A percentile compares a stretch with the other conserved stretches of the same genome.
These are phyloP conservation scores for Raphanus raphanistrum DNA, from an alignment of 345 rosid genomes.

Conservation along the genomic window DNA sequence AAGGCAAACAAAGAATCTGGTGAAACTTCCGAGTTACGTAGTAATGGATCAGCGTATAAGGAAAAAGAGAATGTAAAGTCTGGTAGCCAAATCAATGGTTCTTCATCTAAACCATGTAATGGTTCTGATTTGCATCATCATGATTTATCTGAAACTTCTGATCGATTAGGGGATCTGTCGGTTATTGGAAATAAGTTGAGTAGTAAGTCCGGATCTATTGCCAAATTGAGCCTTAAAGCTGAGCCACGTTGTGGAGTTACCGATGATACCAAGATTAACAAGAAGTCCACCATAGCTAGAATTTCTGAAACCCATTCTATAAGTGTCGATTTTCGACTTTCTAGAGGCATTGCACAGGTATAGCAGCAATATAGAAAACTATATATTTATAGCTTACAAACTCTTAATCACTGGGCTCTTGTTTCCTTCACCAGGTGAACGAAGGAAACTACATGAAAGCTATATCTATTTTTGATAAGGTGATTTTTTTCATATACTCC, in stretches of 20 bases:
- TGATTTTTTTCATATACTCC: conserved; percentile 29
- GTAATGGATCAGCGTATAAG: conserved; percentile 40
- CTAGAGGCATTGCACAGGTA: conserved; percentile 98
- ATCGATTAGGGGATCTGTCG: conserved; percentile 44
- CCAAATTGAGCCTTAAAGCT: conserved; percentile 44
- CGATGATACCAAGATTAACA: conserved; percentile 54
- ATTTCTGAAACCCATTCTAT: conserved; percentile 73
- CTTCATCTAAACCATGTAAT: conserved; percentile 36
- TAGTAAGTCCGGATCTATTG: conserved; percentile 44
- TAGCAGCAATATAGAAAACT: neutral
- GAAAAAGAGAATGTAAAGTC: conserved; percentile 41
- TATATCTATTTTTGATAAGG: conserved; percentile 89
- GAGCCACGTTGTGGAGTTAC: conserved; percentile 41
- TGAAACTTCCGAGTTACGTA: conserved; percentile 34
- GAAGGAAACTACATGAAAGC: conserved; percentile 91
- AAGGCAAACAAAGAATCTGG: conserved; percentile 33
- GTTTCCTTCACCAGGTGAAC: conserved; percentile 67
- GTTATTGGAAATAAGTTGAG: conserved; percentile 42
- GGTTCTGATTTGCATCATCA: conserved; percentile 41
- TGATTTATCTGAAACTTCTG: conserved; percentile 40
- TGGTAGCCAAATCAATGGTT: conserved; percentile 45
- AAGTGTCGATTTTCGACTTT: conserved; percentile 87
- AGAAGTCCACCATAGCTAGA: conserved; percentile 61
- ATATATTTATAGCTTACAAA: neutral
- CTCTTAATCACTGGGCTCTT: conserved; percentile 20